Percentiles rank a stretch among this genome's conserved stretches.
These are phyloP conservation scores for Colletotrichum kahawae DNA, from an alignment of 2,329 filamentous ascomycete genomes.

Conservation along the genomic window DNA sequence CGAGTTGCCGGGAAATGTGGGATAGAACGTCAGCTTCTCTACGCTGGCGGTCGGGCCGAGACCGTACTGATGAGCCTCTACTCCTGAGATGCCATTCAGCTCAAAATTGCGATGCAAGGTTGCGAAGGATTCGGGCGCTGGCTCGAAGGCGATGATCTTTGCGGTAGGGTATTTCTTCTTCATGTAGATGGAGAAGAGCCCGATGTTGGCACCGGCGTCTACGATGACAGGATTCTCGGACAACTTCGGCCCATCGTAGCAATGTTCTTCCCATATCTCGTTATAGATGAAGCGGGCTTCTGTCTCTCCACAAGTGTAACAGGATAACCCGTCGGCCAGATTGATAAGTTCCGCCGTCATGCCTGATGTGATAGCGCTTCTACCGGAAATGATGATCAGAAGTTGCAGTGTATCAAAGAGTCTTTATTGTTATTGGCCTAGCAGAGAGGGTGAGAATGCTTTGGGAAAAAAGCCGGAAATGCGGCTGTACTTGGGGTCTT, in stretches of 20 bases:
- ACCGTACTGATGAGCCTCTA: constrained; percentile 16
- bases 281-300: constrained; percentile 27
- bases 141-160: constrained; percentile 31
- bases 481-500: neutral
- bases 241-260: constrained; percentile 24
- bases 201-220: constrained; percentile 31
- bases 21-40: constrained; percentile 24
- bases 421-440: neutral
- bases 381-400: neutral
- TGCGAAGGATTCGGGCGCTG: constrained; percentile 24
- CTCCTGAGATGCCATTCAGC: constrained; percentile 13
- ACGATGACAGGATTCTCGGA: constrained; percentile 22
- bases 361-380: neutral
- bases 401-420: neutral
- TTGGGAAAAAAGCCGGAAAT: neutral
- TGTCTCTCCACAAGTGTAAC: constrained; percentile 11
- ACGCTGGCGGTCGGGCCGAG: constrained; percentile 2
- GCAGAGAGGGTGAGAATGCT: neutral
- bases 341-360: neutral
- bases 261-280: constrained; percentile 26
- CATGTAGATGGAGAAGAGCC: constrained; percentile 30
- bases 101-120: constrained; percentile 24
- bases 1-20: constrained; percentile 27
- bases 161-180: constrained; percentile 27
- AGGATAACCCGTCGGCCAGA: constrained; percentile 11